Percentiles rank a stretch among this genome's conserved stretches.
These are phyloP conservation scores for Ailanthus altissimus DNA, from an alignment of 345 rosid genomes.

Conservation along the genomic window DNA sequence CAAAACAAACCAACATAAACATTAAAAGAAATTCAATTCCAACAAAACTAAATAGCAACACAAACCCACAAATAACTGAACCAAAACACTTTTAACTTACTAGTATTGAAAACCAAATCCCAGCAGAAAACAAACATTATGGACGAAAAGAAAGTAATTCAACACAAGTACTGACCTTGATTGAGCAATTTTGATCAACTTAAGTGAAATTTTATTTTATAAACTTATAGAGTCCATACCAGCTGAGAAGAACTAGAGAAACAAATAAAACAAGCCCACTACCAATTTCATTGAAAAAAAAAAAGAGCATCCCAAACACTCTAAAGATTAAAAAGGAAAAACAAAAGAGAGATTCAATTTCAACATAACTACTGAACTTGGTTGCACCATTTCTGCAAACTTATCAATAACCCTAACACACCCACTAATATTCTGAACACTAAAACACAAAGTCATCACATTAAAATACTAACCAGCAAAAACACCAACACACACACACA, in stretches of 20 bases:
- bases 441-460: neutral
- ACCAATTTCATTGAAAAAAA: neutral
- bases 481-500: neutral
- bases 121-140: neutral
- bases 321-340: neutral
- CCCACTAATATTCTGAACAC: neutral
- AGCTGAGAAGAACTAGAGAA: neutral
- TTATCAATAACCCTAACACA: neutral
- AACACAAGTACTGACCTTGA: neutral
- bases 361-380: neutral
- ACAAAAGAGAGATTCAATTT: neutral
- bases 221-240: neutral
- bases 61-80: neutral
- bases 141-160: neutral
- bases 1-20: neutral
- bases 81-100: neutral
- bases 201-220: neutral
- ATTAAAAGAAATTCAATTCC: neutral
- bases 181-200: neutral
- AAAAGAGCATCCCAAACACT: neutral
- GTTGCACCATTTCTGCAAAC: neutral
- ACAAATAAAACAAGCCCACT: neutral
- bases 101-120: neutral
- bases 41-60: neutral
- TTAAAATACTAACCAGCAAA: neutral